Base-by-base conservation (phyloP, 441 rosid species). In the Raphanus hybrid region DNA sequence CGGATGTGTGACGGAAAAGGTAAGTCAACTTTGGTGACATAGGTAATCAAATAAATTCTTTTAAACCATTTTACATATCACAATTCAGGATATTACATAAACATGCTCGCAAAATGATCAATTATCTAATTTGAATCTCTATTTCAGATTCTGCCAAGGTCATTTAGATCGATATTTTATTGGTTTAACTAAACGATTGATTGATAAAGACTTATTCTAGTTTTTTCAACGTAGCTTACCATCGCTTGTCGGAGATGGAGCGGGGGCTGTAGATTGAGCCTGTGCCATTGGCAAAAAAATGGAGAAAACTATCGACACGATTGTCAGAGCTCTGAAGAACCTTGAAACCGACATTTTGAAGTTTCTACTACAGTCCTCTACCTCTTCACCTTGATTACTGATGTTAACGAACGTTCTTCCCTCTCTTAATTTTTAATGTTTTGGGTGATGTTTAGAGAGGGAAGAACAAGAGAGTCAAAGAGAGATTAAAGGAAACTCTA, bases 241-340 rank as follows among this genome's bases (percentile, higher is more conserved):
- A 64, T 94, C 93, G 80, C 93, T 92, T 82, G 88, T 76, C 1
- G 97, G 94, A 64, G 90, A 84, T 27, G 94, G 97, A 10, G 98
- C 88, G n/a, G 97, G 92, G 75, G 91, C 86, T 5, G 11, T 0
- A 54, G 86, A 75, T 77, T 91, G 93, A 9, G 91, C 91, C 8
- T 69, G 85, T 59, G 84, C 84, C 20, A 84, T 70, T 6, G 94
- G 92, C 80, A 83, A 79, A 23, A 79, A 78, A 78, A 86, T 72
- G 77, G 78, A 81, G 68, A 85, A 82, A 14, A 86, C 32, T 52
- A 88, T 72, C 48, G 74, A 79, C 12, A 80, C 43, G 4, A 84
- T 70, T 26, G 85, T 83, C 50, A 82, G 0, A 32, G 78, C 73
- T 4, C 71, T 82, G 12, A 84, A 78, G 77, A 84, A 73, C 81